These are phyloP conservation scores for Teratosphaeria pseudoeucalypti DNA, from an alignment of 2,329 filamentous ascomycete species.

Conservation along the genomic window DNA sequence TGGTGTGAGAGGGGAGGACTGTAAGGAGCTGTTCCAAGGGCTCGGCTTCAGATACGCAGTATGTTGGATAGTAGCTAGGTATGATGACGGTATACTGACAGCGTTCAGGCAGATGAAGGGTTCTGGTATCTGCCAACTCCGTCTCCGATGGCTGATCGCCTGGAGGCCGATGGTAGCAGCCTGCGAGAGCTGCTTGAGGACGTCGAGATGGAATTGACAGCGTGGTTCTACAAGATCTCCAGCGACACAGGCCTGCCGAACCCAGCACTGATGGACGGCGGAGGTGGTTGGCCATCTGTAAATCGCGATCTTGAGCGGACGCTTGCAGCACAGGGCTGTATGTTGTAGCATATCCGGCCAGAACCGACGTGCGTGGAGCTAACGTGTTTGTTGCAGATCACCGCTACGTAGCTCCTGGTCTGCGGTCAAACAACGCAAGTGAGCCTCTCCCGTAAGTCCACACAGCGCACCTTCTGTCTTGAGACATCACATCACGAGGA, in stretches of 20 bases:
- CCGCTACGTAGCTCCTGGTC: constrained; percentile 9
- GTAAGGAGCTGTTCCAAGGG: constrained; percentile 45
- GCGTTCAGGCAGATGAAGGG: constrained; percentile 3
- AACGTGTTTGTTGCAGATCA: constrained; percentile 10
- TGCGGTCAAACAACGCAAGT: constrained; percentile 11
- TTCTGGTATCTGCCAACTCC: constrained; percentile 24
- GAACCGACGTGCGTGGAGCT: neutral
- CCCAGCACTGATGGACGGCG: constrained; percentile 10
- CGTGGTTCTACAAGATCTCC: constrained; percentile 35
- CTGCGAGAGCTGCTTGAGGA: constrained; percentile 45
- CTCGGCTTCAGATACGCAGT: constrained; percentile 43
- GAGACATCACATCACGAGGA: neutral
- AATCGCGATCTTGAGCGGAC: constrained; percentile 24
- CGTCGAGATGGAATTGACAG: constrained; percentile 47
- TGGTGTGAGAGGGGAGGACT: constrained; percentile 42
- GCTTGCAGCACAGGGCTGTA: constrained; percentile 25
- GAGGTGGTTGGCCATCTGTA: constrained; percentile 21
- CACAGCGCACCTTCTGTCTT: neutral
- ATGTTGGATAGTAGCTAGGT: neutral
- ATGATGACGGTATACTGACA: constrained; percentile 1
- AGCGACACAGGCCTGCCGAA: constrained; percentile 16
- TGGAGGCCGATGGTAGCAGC: constrained; percentile 13
- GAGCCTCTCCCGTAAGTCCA: constrained; percentile 14
- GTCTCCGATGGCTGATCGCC: constrained; percentile 8
- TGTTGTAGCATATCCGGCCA: constrained; percentile 4